Evolutionary conservation across 495 filamentous ascomycete species (phyloP), one percentile per base, ranked within the genome.

Genomic region (Terfezia boudieri): DNA sequence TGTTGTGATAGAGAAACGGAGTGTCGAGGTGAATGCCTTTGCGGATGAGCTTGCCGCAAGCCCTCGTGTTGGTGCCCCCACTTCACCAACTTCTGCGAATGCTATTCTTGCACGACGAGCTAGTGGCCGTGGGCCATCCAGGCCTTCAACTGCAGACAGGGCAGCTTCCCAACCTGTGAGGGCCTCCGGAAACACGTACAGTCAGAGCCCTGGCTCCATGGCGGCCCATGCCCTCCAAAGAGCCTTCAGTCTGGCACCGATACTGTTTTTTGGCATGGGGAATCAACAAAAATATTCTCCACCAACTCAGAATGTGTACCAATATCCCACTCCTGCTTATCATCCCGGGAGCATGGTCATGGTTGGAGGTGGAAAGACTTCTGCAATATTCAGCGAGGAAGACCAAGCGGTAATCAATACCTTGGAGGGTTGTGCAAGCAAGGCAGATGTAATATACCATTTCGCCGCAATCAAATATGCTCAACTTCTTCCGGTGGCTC

Each of bases 401-500:
- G 90, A 98, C 64, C 71, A 74, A 48, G 76, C 74, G 62, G 79
- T 82, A 26, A 76, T 90, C 7, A 78, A 87, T 54, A 75, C 73
- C 35, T 83, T 96, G 41, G 90, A 98, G 67, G 87, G 96, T 55
- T 81, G 80, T 52, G 92, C 92, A 8, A 87, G 83, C 14, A 79
- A 85, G 32, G 94, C 86, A 59, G 87, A 98, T 64, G 88, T 95
- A 36, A 86, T 98, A 1, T 96, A 84, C 65, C 86, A 86, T 20
- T 95, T 96, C 68, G 90, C 90, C 9, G 90, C 96, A 67, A 88
- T 98, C 57, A 98, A 98, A 68, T 95, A 89, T 70, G 90, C 90
- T 67, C 90, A 98, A 63, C 74, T 98, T 36, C 76, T 96, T 11
- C 90, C 90, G 6, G 66, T 90, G 23, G 79, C 84, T 6, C 90